Conservation (phyloP, 148 eudicot species). For the Gaultheria prostrata region DNA sequence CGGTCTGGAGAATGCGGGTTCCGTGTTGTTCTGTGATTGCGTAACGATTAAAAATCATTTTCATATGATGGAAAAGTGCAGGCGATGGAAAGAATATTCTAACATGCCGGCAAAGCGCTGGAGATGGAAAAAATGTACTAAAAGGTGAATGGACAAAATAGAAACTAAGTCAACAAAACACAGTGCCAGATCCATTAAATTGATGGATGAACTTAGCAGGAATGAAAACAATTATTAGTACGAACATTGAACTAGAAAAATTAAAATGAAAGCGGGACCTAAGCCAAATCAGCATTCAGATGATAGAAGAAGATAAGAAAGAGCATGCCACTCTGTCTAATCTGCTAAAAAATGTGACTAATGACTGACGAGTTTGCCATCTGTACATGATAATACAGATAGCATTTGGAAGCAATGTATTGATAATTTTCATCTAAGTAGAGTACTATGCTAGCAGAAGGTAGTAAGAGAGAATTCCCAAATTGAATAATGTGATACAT, state of each 20-base stretch:
- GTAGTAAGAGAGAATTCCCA: neutral
- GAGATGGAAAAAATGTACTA: neutral
- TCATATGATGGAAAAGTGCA: neutral
- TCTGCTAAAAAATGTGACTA: neutral
- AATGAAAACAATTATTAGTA: neutral
- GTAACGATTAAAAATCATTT: neutral
- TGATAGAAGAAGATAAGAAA: neutral
- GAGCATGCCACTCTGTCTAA: neutral
- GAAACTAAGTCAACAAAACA: neutral
- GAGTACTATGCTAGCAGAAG: too few species aligned
- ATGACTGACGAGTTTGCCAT: neutral
- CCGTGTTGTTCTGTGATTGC: slow-evolving; percentile 68
- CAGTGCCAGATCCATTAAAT: neutral
- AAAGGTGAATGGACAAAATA: neutral
- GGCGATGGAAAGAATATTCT: neutral
- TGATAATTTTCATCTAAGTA: neutral
- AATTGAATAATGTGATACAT: neutral
- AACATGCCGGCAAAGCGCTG: neutral
- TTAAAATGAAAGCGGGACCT: neutral
- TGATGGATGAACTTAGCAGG: neutral
- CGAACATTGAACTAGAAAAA: neutral
- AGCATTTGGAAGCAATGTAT: neutral
- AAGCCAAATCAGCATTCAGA: neutral
- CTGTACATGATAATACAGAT: neutral
- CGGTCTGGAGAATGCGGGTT: slow-evolving; percentile 91